phyloP scores from a whole-genome alignment of 495 filamentous ascomycete species.

The Daldinia concentrica region DNA sequence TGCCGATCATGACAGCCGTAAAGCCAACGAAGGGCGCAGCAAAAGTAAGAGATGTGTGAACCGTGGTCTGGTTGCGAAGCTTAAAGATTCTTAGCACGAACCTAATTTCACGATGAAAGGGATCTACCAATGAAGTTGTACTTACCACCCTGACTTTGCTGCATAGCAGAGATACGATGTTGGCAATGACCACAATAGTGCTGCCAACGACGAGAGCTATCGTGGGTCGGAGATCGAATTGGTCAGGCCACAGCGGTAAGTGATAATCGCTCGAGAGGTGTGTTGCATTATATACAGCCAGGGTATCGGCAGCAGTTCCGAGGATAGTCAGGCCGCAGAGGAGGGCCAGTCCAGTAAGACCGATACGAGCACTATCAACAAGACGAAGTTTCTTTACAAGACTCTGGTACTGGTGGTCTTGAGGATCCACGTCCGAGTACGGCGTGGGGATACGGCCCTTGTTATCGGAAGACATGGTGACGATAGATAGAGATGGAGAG shows the following conservation, averaged over 20 bases:
- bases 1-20: conserved; percentile 57
- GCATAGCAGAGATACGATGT: conserved; percentile 54
- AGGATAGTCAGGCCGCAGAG: conserved; percentile 60
- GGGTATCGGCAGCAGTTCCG: conserved; percentile 58
- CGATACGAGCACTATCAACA: conserved; percentile 55
- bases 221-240: conserved; percentile 62
- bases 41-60: conserved; percentile 54
- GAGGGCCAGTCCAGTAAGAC: conserved; percentile 58
- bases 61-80: conserved; percentile 52
- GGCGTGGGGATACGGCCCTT: conserved; percentile 36
- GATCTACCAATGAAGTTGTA: conserved; percentile 5
- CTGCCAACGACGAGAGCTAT: conserved; percentile 59
- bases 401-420: conserved; percentile 49
- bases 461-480: conserved; percentile 43
- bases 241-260: conserved; percentile 60
- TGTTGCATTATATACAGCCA: conserved; percentile 61
- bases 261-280: conserved; percentile 52
- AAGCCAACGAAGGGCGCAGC: conserved; percentile 54
- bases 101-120: neutral
- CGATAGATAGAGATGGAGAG: conserved; percentile 8
- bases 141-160: conserved; percentile 54
- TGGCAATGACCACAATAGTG: conserved; percentile 54
- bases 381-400: conserved; percentile 49
- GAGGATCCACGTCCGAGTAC: conserved; percentile 53
- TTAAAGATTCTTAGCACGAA: conserved; percentile 41